Base-by-base conservation (phyloP, 108 stramenopile genomes). In the Discostella pseudostelligera region DNA sequence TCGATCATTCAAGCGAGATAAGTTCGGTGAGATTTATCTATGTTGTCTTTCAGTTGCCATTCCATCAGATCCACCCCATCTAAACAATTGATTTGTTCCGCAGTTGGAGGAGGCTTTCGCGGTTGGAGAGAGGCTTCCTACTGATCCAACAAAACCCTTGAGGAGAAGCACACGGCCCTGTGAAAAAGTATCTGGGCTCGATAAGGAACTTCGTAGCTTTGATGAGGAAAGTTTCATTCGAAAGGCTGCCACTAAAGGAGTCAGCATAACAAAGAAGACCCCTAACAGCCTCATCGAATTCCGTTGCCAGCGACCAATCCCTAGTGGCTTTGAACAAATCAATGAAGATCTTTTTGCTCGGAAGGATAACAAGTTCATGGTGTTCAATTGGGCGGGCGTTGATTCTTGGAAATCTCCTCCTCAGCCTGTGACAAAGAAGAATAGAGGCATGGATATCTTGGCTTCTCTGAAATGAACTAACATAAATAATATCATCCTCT, bases 331-430 rank as follows among this genome's bases (percentile, higher is more conserved):
- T 80, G 90, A 91, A 56, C 89, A 92, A 71, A 90, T 91, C 47
- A 91, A 92, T 42, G 89, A 91, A 46, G 91, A 88, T 47, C 82
- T 93, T 12, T 95, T 82, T 35, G 86, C 91, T 13, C 60, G 88
- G 10, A 93, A 87, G 65, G 89, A 92, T 28, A 95, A 95, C 74
- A 89, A 88, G 62, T 95, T 89, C 62, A 86, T 95, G 83, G 91
- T 95, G 10, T 92, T 95, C 74, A 95, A 95, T 78, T 90, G 84
- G n/a, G 81, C 85, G 12, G 90, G 87, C 35, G 86, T 89, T 13
- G 82, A 85, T 39, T 79, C 83, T 10, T 94, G 92, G 92, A 70
- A 65, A 37, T 57, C 42, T 25, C 63, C 75, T 26, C 67, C 67
- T 44, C 62, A 69, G 36, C 68, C 75, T 35, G 68, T 76, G 32